Percentiles rank a stretch among this genome's conserved stretches.
Evolutionary conservation across 192 early-diverging fungal genomes (phyloP).

Genomic region (Podila epicladia): DNA sequence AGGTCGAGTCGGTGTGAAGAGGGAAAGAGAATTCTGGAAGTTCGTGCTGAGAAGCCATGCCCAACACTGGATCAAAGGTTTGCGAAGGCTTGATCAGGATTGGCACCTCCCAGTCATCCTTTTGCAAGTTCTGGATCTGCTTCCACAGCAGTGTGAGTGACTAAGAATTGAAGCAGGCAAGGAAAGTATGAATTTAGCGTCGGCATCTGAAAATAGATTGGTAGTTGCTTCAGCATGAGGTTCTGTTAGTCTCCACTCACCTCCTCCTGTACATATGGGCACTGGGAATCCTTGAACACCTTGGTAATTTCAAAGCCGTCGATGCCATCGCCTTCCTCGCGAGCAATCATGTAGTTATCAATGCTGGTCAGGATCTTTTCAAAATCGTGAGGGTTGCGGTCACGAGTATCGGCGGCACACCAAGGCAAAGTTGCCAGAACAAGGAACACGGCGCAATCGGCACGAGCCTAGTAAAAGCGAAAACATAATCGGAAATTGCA

Average conservation of each 20-base stretch:
- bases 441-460: conserved; percentile 79
- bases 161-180: conserved; percentile 7
- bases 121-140: conserved; percentile 55
- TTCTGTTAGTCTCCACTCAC: conserved; percentile 3
- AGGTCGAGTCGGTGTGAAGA: conserved; percentile 21
- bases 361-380: conserved; percentile 56
- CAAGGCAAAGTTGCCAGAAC: conserved; percentile 85
- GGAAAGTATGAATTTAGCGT: neutral
- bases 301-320: conserved; percentile 46
- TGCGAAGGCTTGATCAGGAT: conserved; percentile 59
- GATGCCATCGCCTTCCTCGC: conserved; percentile 48
- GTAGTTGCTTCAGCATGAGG: neutral
- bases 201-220: neutral
- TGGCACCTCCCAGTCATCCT: conserved; percentile 57
- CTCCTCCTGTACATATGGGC: conserved; percentile 47
- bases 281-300: conserved; percentile 46
- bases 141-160: conserved; percentile 51
- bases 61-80: conserved; percentile 57
- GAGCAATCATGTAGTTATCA: conserved; percentile 59
- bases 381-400: conserved; percentile 60
- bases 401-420: conserved; percentile 58
- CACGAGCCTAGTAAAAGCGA: conserved; percentile 38
- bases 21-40: conserved; percentile 54
- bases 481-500: neutral
- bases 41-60: conserved; percentile 61